Evolutionary conservation across 139 green algal genomes (phyloP), one percentile per base, ranked within the genome.

Genomic region (Chlamydomonas sp.): DNA sequence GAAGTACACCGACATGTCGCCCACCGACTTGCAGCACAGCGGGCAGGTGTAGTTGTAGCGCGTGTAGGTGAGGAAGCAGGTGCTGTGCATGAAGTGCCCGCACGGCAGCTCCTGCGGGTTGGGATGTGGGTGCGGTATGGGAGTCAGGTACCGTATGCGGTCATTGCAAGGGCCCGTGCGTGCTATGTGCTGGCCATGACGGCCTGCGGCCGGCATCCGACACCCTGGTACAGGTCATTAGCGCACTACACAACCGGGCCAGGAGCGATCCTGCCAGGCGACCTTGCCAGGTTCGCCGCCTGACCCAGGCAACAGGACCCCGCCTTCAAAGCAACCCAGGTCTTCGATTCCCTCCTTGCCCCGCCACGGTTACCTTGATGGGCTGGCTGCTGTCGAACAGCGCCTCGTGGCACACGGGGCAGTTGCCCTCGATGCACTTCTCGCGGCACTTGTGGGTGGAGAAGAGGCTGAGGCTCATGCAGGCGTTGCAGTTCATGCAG

Each of bases 401-500:
- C 88, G 94, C 95, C 83, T 99, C 98, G 77, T 96, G 95, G 92
- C 98, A 99, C 66, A 99, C 96, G 57, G 98, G 97, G 94, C 98
- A 99, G 89, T 96, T 95, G 78, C 89, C 93, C 84, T 97, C 93
- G 87, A 98, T 94, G 59, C 85, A 91, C 83, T 95, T 89, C 86
- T 98, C 96, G n/a, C 93, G 94, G 94, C 98, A 99, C 80, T 94
- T 95, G 95, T 99, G 98, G 60, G 87, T 90, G 60, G 94, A 92
- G 91, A 97, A 98, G 10, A 99, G 91, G 60, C 91, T 90, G 66
- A 99, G 92, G 86, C 90, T 94, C 97, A 99, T 99, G 96, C 98
- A 99, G 16, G 95, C 90, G 90, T 99, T 99, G 95, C 97, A 99
- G 77, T 95, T 93, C 97, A 99, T 99, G 96, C 97, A 99, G 94